Evolutionary conservation across 2,329 filamentous ascomycete genomes (phyloP).

Genomic region (Dactylellina sp.): DNA sequence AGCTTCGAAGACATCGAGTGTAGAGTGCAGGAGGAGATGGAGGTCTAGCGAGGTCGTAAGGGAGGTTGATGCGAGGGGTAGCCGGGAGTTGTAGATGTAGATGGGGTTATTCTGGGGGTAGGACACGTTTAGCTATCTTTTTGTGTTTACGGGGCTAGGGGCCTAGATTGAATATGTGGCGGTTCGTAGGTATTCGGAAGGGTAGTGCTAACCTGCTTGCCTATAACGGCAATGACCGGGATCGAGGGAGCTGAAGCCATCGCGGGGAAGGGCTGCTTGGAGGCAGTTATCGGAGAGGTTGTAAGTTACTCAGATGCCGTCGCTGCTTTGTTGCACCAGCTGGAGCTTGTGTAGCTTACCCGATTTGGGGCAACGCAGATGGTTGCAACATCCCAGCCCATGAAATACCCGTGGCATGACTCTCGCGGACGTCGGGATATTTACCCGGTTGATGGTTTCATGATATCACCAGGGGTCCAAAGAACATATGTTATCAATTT

Average conservation of each 20-base stretch:
- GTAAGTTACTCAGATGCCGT: neutral
- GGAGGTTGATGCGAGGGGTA: conserved; percentile 70
- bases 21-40: conserved; percentile 88
- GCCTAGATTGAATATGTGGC: too few relatives aligned
- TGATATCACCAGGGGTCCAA: conserved; percentile 27
- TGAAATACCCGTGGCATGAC: neutral
- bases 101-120: conserved; percentile 87
- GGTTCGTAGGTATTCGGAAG: conserved; percentile 4
- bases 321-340: neutral
- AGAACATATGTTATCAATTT: neutral
- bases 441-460: conserved; percentile 53
- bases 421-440: conserved; percentile 39
- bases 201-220: conserved; percentile 78
- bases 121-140: conserved; percentile 34
- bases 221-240: conserved; percentile 92
- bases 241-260: conserved; percentile 80
- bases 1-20: conserved; percentile 92
- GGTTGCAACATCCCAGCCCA: conserved; percentile 27
- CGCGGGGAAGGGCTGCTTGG: conserved; percentile 9
- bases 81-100: conserved; percentile 89
- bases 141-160: neutral
- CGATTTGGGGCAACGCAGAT: conserved; percentile 33
- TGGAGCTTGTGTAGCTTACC: neutral
- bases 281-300: conserved; percentile 5
- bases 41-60: conserved; percentile 78